Base-by-base conservation (phyloP, 23 red algal species). In the Gracilariopsis chorda region DNA sequence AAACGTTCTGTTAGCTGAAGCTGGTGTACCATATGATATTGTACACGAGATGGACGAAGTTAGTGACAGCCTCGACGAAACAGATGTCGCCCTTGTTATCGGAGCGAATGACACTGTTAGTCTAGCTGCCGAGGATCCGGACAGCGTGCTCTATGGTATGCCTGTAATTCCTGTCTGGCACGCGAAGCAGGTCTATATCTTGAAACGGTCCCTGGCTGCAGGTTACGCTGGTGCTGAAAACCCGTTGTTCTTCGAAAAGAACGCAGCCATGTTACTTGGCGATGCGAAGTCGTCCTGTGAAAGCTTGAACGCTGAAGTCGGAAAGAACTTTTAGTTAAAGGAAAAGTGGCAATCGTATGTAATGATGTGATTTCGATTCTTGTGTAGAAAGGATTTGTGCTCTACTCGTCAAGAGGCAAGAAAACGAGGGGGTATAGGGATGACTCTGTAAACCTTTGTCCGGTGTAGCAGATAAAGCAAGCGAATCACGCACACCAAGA, bases 41-140 rank as follows among this genome's bases (percentile, higher is more conserved):
- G 90, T 93, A 41, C 78, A 93, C 42, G 90, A 93, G 51, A 86
- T 86, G 90, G 90, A 93, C 13, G 90, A 93, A 41, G 77, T 86
- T 19, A 79, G 67, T 61, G 90, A 86, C 70, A 77, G 63, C 43
- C 51, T 93, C 35, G 53, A 74, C 10, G 90, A 93, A 42, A 52
- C 56, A 27, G 90, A 93, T 57, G 90, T 93, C 1, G 81, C 80
- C 3, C 55, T 93, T 13, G 90, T 93, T 13, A 79, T 93, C 27
- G 90, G 90, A 47, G 90, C 90, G 17, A 93, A 93, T 59, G 90
- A 93, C 29, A 93, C 90, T 39, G 78, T 93, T 13, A 93, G 80
- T 79, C 55, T 77, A 20, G 90, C 90, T n/a, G 90, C 90, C 32
- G 79, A 93, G 29, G 90, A 93, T 35, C 78, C 77, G 1, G 78